Base-by-base conservation (phyloP, 305 asterid genomes). In the Plantago rigida region DNA sequence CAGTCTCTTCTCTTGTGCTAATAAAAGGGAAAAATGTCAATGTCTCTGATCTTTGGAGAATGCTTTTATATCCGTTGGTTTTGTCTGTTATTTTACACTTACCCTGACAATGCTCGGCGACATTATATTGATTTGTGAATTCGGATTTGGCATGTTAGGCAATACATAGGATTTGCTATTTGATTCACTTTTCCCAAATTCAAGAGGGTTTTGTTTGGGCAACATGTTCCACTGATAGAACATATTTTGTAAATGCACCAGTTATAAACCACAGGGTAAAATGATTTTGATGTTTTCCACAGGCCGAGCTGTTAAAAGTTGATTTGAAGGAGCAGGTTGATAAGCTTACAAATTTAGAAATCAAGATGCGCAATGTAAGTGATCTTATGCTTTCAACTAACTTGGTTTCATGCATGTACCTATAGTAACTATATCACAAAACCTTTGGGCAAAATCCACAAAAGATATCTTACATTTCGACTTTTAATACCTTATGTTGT, bases 351-450 rank as follows among this genome's bases (percentile, higher is more conserved):
- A 71, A 70, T 45, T 52, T 77, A 74, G 86, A 74, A 74, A 70
- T 50, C 60, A 73, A 76, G 64, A 77, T 67, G 72, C 79, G 47
- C 67, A 67, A 56, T 46, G 94, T 85, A 78, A 76, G 84, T 36
- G 54, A 59, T 69, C 53, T 60, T 51, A 36, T n/a, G 36, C 62
- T 60, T 60, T 51, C 64, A 50, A 36, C 47, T 19, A 42, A 12
- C 13, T 56, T 9, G 22, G 6, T 12, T 66, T 45, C 46, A 31
- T 29, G 46, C 39, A 51, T 13, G 13, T 0, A 17, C 19, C 19
- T 17, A 0, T 17, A 15, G 6, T 24, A 2, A 1, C 12, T 8
- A 24, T 24, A 6, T 24, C 17, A 11, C 15, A 29, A 9, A 8
- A 29, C 14, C 6, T 17, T 17, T 17, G 19, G 19, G 19, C 19